Evolutionary conservation across 23 red algal species (phyloP).

Genomic region (Gracilaria vermiculophylla): DNA sequence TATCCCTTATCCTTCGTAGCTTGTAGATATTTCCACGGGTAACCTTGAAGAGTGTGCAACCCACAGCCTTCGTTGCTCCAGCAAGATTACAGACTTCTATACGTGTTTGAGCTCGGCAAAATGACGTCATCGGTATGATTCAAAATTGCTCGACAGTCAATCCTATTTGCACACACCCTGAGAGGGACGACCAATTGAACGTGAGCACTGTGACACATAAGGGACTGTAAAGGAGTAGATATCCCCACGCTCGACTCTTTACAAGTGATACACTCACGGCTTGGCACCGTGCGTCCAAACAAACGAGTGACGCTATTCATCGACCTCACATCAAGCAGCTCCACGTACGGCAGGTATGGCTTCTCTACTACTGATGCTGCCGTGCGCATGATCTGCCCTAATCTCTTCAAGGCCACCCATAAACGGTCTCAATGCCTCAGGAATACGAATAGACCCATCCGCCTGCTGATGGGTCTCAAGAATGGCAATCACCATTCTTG

Average conservation of each 20-base stretch:
- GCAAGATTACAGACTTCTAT: too few species aligned
- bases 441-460: slow-evolving; percentile 81
- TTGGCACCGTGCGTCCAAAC: too few species aligned
- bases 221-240: neutral
- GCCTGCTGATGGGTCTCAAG: slow-evolving; percentile 86
- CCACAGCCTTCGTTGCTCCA: too few species aligned
- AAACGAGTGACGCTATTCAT: neutral
- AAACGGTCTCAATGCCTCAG: slow-evolving; percentile 81
- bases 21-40: too few species aligned
- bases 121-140: too few species aligned
- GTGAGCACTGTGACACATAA: too few species aligned
- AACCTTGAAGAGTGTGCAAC: too few species aligned
- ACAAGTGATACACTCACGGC: too few species aligned
- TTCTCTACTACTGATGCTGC: neutral
- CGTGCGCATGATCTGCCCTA: neutral
- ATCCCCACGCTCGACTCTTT: neutral
- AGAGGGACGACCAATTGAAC: neutral
- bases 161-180: too few species aligned
- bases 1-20: too few species aligned
- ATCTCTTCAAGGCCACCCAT: slow-evolving; percentile 90
- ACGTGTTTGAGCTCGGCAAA: too few species aligned
- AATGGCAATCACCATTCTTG: slow-evolving; percentile 94
- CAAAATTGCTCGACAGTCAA: too few species aligned
- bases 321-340: neutral
- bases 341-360: neutral